Conservation (phyloP, 2,329 filamentous ascomycete genomes). For the Didymosphaeria variabile region DNA sequence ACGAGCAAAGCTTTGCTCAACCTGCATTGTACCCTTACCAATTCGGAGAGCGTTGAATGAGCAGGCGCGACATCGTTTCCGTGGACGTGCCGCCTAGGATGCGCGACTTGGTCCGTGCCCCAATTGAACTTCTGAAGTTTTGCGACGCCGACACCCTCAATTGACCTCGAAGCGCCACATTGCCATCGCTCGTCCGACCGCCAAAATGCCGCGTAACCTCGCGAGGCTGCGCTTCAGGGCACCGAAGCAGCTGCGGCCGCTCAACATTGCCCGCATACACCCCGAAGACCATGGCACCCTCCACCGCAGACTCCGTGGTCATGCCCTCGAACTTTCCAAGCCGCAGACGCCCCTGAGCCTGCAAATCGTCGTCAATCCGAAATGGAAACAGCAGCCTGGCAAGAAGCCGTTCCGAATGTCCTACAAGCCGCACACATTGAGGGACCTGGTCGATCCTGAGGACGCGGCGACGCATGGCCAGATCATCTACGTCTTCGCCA, state of each 20-base stretch:
- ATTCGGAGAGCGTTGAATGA: not conserved
- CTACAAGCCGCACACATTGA: constrained; percentile 48
- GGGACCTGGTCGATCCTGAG: constrained; percentile 48
- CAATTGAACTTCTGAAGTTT: constrained; percentile 14
- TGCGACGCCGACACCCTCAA: constrained; percentile 13
- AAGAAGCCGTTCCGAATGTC: constrained; percentile 24
- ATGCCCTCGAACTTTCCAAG: constrained; percentile 38
- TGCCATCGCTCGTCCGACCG: constrained; percentile 20
- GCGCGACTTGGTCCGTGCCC: constrained; percentile 8
- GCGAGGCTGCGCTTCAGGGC: constrained; percentile 36
- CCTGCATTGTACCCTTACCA: not conserved
- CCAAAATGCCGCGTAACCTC: constrained; percentile 43
- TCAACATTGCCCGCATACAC: constrained; percentile 25
- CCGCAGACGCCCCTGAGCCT: constrained; percentile 33
- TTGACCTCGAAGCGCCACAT: constrained; percentile 14
- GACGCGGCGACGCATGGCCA: constrained; percentile 57
- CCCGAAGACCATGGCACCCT: constrained; percentile 19
- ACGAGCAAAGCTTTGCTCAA: not conserved
- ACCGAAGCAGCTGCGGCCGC: constrained; percentile 25
- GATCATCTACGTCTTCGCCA: constrained; percentile 70
- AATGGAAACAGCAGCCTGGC: constrained; percentile 26
- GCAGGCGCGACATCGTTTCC: constrained; percentile 7
- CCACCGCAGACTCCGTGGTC: constrained; percentile 26
- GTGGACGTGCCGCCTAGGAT: constrained; percentile 32
- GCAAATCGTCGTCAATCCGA: constrained; percentile 36